phyloP scores from a whole-genome alignment of 2,329 filamentous ascomycete genomes.

The Colletotrichum tamarilloi region DNA sequence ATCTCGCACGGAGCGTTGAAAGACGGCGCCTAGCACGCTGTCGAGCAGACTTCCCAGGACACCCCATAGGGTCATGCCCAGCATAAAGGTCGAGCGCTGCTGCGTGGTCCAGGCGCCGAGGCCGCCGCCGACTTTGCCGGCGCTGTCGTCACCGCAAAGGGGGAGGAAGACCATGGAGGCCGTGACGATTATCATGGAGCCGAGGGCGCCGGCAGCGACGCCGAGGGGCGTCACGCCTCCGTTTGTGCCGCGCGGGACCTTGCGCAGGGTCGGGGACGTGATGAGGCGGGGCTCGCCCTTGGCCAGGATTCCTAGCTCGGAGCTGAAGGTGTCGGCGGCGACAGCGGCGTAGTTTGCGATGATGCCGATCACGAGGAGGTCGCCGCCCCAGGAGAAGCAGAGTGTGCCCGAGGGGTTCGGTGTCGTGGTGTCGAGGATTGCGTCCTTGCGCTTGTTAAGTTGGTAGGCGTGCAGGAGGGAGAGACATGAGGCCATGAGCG shows the following conservation, averaged over 20 bases:
- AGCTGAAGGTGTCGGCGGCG: slow-evolving; percentile 92
- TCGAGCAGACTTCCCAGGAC: slow-evolving; percentile 85
- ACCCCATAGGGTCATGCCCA: slow-evolving; percentile 77
- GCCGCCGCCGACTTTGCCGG: slow-evolving; percentile 50
- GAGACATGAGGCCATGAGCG: slow-evolving; percentile 77
- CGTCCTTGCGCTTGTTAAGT: slow-evolving; percentile 59
- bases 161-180: slow-evolving; percentile 75
- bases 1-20: slow-evolving; percentile 90
- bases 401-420: slow-evolving; percentile 52
- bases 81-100: slow-evolving; percentile 59
- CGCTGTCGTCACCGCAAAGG: slow-evolving; percentile 65
- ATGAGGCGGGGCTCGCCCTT: slow-evolving; percentile 82
- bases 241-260: slow-evolving; percentile 91
- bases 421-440: slow-evolving; percentile 47
- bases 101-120: slow-evolving; percentile 60
- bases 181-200: slow-evolving; percentile 77
- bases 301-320: slow-evolving; percentile 92
- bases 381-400: slow-evolving; percentile 71
- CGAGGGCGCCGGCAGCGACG: slow-evolving; percentile 77
- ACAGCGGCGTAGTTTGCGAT: slow-evolving; percentile 91
- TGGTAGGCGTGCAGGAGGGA: slow-evolving; percentile 70
- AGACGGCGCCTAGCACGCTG: slow-evolving; percentile 84
- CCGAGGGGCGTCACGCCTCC: slow-evolving; percentile 87
- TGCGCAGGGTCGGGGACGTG: slow-evolving; percentile 79
- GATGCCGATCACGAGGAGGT: slow-evolving; percentile 72